These are phyloP conservation scores for Penicillium sp. DNA, from an alignment of 2,329 filamentous ascomycete species.

Conservation along the genomic window DNA sequence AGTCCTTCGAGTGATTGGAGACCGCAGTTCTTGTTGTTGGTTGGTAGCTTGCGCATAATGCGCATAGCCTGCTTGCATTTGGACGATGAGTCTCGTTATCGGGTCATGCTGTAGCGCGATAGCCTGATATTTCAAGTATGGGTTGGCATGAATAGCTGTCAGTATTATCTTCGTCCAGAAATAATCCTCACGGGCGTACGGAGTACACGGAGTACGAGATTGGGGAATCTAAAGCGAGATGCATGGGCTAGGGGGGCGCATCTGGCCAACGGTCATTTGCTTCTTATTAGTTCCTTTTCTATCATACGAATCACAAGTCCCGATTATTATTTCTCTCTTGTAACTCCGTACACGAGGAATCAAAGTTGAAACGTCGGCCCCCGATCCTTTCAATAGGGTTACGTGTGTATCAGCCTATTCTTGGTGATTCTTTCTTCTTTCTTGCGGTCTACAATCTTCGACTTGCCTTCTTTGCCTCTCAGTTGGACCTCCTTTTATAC, in stretches of 20 bases:
- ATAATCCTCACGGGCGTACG: too few relatives aligned
- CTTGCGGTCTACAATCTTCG: neutral
- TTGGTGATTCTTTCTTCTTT: neutral
- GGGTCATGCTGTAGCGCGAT: neutral
- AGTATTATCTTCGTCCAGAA: neutral
- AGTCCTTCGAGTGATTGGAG: too few relatives aligned
- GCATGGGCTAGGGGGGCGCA: constrained; percentile 1
- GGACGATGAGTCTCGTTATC: neutral
- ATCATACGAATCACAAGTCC: neutral
- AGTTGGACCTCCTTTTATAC: neutral
- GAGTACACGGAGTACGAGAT: neutral
- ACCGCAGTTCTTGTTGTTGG: neutral
- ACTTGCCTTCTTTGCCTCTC: neutral
- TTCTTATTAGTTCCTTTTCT: neutral
- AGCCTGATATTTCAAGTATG: neutral
- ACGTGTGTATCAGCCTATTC: constrained; percentile 1
- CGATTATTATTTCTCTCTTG: too few relatives aligned
- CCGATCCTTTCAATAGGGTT: neutral
- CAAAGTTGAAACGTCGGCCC: constrained; percentile 5
- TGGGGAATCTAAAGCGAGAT: constrained; percentile 1
- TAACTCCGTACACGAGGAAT: neutral
- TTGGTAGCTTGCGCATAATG: neutral
- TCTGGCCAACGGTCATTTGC: constrained; percentile 5
- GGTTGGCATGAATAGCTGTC: neutral
- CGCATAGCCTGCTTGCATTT: neutral